Evolutionary conservation across 106 monocot species (phyloP).

Genomic region (Dactylorhiza incarnata): DNA sequence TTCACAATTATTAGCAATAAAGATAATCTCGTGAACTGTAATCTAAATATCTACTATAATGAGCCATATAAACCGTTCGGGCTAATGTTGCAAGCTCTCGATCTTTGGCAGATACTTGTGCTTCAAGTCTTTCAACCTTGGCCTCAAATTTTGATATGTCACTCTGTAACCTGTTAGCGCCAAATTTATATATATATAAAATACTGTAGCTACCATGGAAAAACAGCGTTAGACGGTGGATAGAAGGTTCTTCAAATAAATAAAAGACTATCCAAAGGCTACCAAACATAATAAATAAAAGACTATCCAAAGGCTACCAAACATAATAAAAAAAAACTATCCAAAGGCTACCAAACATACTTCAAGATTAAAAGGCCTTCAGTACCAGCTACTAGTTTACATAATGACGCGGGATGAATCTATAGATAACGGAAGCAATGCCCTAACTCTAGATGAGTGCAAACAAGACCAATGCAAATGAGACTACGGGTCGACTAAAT

Average conservation of each 20-base stretch:
- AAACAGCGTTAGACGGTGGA: background rate
- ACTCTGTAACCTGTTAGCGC: conserved; percentile 47
- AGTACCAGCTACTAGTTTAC: background rate
- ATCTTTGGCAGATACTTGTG: conserved; percentile 83
- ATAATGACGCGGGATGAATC: background rate
- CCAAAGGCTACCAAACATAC: background rate
- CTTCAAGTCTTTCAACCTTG: conserved; percentile 94
- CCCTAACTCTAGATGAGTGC: too few species aligned
- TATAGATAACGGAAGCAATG: too few species aligned
- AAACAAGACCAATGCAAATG: too few species aligned
- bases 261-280: background rate
- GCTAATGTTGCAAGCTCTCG: conserved; percentile 88
- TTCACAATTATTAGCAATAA: conserved; percentile 6
- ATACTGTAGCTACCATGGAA: background rate
- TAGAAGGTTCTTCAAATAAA: background rate
- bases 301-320: background rate
- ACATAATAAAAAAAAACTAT: background rate
- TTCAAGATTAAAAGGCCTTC: background rate
- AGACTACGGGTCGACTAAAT: too few species aligned
- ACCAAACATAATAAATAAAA: background rate
- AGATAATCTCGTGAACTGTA: background rate
- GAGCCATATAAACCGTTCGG: conserved; percentile 44
- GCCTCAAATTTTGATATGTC: conserved; percentile 93
- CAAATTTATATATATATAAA: background rate
- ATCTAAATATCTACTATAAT: background rate